These are phyloP conservation scores for Zoysia matrella DNA, from an alignment of 202 grass and related monocot genomes.

Conservation along the genomic window DNA sequence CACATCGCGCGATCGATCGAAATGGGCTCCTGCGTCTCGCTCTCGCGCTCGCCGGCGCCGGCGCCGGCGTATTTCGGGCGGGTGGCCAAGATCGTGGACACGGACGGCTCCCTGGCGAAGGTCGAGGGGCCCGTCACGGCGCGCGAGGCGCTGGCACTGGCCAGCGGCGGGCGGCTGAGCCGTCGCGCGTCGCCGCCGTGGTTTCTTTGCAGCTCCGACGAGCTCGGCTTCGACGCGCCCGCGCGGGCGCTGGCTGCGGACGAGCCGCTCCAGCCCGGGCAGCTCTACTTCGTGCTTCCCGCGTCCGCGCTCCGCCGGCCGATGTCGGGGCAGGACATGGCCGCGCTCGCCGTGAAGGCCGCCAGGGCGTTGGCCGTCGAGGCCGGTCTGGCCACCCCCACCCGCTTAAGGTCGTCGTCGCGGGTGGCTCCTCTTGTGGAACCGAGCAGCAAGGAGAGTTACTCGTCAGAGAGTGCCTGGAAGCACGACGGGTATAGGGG, in stretches of 20 bases:
- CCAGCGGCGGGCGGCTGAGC: neutral
- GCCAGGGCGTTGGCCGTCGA: slow-evolving; percentile 35
- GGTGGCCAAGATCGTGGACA: slow-evolving; percentile 50
- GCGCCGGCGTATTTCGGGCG: neutral
- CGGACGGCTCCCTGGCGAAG: slow-evolving; percentile 45
- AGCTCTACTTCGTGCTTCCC: slow-evolving; percentile 76
- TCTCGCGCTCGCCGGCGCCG: slow-evolving; percentile 21
- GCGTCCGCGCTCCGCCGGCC: slow-evolving; percentile 32
- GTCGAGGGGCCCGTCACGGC: slow-evolving; percentile 36
- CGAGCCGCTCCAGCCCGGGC: slow-evolving; percentile 40
- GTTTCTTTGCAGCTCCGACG: slow-evolving; percentile 75
- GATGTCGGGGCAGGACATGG: slow-evolving; percentile 56
- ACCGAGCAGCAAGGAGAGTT: neutral
- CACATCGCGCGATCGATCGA: no score
- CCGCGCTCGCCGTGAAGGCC: slow-evolving; percentile 60
- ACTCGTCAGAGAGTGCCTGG: neutral
- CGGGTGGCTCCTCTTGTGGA: slow-evolving; percentile 30
- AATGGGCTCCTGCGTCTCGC: slow-evolving; percentile 37
- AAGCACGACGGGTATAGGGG: neutral
- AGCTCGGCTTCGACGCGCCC: slow-evolving; percentile 51
- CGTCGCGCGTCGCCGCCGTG: neutral
- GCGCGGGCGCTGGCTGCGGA: slow-evolving; percentile 40
- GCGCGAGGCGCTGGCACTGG: slow-evolving; percentile 40
- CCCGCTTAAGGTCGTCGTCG: neutral
- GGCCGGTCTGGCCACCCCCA: neutral